phyloP scores from a whole-genome alignment of 2,329 filamentous ascomycete genomes.

The Keithomyces neogunnii region DNA sequence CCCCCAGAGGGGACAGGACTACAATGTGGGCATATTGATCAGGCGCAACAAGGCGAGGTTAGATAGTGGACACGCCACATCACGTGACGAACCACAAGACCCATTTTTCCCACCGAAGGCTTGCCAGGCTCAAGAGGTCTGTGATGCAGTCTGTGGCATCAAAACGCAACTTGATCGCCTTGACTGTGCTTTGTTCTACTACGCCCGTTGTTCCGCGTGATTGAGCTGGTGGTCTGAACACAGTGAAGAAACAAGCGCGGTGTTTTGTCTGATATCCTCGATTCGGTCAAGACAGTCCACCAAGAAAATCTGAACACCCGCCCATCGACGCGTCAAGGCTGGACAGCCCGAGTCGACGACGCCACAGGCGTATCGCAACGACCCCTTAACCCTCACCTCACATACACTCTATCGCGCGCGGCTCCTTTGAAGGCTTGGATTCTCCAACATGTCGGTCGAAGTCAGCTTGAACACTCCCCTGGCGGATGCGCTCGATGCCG shows the following conservation, averaged over 20 bases:
- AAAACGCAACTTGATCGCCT: not conserved
- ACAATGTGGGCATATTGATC: no score
- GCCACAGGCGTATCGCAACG: slow-evolving; percentile 6
- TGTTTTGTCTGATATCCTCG: not conserved
- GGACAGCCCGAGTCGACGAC: slow-evolving; percentile 3
- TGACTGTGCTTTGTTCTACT: not conserved
- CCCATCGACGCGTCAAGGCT: slow-evolving; percentile 1
- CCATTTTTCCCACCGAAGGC: slow-evolving; percentile 19
- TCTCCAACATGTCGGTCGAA: slow-evolving; percentile 63
- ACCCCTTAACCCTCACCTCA: not conserved
- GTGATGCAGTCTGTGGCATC: not conserved
- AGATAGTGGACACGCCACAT: not conserved
- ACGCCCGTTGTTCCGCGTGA: not conserved
- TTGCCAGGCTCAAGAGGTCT: slow-evolving; percentile 1
- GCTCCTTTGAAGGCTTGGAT: not conserved
- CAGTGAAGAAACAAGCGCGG: not conserved
- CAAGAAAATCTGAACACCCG: not conserved
- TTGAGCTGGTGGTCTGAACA: no score
- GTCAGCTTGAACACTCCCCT: slow-evolving; percentile 71
- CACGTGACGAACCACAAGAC: slow-evolving; percentile 18
- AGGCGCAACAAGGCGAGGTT: no score
- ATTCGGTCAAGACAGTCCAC: not conserved
- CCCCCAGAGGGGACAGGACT: no score
- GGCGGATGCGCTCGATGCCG: slow-evolving; percentile 71
- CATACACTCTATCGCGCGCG: not conserved